A percentile compares a stretch with the other conserved stretches of the same genome.
phyloP scores from a whole-genome alignment of 2,329 filamentous ascomycete genomes.

The Alternaria panax region DNA sequence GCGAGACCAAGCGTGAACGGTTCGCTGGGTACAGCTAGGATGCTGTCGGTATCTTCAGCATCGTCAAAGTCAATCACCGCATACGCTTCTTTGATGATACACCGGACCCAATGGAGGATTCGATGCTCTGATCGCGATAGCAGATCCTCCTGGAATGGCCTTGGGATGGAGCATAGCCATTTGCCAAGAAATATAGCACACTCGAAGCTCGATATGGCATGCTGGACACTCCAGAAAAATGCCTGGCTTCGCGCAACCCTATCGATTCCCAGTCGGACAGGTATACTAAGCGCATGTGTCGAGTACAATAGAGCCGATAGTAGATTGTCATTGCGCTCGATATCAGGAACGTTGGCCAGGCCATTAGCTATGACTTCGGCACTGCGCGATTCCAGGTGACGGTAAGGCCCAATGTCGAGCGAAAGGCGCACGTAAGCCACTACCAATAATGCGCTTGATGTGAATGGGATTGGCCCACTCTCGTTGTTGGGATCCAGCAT shows the following conservation, averaged over 20 bases:
- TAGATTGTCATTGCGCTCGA: slow-evolving; percentile 59
- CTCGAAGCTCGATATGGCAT: slow-evolving; percentile 63
- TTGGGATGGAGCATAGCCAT: slow-evolving; percentile 51
- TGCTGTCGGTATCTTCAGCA: slow-evolving; percentile 17
- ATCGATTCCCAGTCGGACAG: slow-evolving; percentile 63
- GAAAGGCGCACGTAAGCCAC: slow-evolving; percentile 59
- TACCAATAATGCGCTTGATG: slow-evolving; percentile 56
- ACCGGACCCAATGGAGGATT: slow-evolving; percentile 58
- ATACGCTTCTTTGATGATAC: slow-evolving; percentile 57
- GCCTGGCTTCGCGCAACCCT: slow-evolving; percentile 63
- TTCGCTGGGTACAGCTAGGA: slow-evolving; percentile 25
- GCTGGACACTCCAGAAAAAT: slow-evolving; percentile 65
- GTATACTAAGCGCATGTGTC: slow-evolving; percentile 63
- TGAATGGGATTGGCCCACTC: slow-evolving; percentile 50
- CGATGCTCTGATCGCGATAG: slow-evolving; percentile 50
- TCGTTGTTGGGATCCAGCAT: slow-evolving; percentile 48
- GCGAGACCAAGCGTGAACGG: slow-evolving; percentile 49
- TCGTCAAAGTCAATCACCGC: slow-evolving; percentile 46
- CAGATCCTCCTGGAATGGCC: slow-evolving; percentile 20
- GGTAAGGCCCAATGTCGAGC: slow-evolving; percentile 55
- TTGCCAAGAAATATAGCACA: slow-evolving; percentile 64
- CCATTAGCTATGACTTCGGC: slow-evolving; percentile 52
- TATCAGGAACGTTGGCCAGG: slow-evolving; percentile 48
- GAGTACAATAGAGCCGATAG: slow-evolving; percentile 62
- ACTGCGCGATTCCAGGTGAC: slow-evolving; percentile 56